Base-by-base conservation (phyloP, 2,329 filamentous ascomycete genomes). In the Blastomyces parvus region DNA sequence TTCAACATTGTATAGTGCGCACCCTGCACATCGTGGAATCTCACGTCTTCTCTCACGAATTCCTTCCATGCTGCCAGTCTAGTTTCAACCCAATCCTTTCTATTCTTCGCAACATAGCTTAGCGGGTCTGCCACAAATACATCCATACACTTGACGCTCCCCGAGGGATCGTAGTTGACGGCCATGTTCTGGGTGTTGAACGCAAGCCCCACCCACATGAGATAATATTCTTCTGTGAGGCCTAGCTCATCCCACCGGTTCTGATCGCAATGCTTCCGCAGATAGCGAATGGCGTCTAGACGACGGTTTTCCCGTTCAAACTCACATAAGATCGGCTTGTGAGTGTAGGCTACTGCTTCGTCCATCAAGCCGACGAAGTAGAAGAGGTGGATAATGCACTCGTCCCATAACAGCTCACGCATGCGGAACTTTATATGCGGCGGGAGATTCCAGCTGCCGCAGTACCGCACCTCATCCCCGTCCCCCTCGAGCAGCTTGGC, bases 341-440 rank as follows among this genome's bases (percentile, higher is more conserved):
- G 66, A 1, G 65, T 50, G 44, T 60, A 46, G 30, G 59, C 22
- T 9, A 6, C 14, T 7, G 67, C 66, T 60, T 79, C 74, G 30
- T 68, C 65, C 6, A 76, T 70, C 8, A 80, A 66, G 3, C 67
- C 74, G 8, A 78, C 66, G 64, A 80, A 81, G 44, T 75, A 70
- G 0, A 68, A 63, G 5, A 80, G 68, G 62, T 79, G 72, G 1
- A 79, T 62, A 6, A 79, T 65, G 60, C 74, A 75, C 57, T 65
- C 64, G 63, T 70, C 71, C 73, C 74, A 78, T 66, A 70, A 63
- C 40, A 79, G 71, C 66, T 76, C 64, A 3, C 70, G 67, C 74
- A 80, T 76, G 62, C 76, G 70, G 0, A 44, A 55, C 62, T 78
- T 79, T 69, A 81, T 80, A 62, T 77, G 74, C 6, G 79, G 80